Evolutionary conservation across 2,329 filamentous ascomycete species (phyloP), one percentile per base, ranked within the genome.

Genomic region (Fusarium scirpi): DNA sequence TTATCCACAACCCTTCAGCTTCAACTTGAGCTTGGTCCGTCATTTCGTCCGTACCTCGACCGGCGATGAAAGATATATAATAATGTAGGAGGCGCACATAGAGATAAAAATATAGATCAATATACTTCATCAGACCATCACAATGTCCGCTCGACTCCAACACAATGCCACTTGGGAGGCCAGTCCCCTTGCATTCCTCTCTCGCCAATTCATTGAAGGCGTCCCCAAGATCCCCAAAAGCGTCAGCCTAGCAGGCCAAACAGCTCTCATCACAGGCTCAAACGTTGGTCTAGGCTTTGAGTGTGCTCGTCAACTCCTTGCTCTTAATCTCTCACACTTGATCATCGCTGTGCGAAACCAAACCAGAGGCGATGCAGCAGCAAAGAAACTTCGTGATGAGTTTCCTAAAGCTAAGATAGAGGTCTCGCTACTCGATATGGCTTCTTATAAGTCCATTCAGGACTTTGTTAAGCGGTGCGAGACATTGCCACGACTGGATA

Each of bases 241-340:
- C 3, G 55, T 71, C 30, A 53, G 75, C 46, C 74, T 84, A 46
- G 70, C 77, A 6, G 79, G 80, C 1, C 76, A 84, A 70, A 79
- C 79, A 4, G 82, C 83, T 34, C 81, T 87, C 43, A 76, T 88
- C 8, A 87, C 85, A 0, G 86, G 86, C 5, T 77, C 82, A 29
- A 87, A 86, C 61, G 75, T 74, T 1, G 86, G 86, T 0, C 76
- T 88, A 0, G 86, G 86, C 1, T 78, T 84, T 24, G 84, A 86
- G 69, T 76, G 80, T 3, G 78, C 80, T 10, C 75, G 76, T 1
- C 83, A 85, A 54, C 78, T 87, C 38, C 79, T 83, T 2, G 66
- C 72, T 3, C 76, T 82, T 8, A 73, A 77, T 1, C 73, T 86
- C 12, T 81, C 81, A 1, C 80, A 79, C 41, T 70, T 88, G 11